Percentiles rank a stretch among this genome's conserved stretches.
Conservation (phyloP, 768 basidiomycete species). For the Favolaschia claudopus region DNA sequence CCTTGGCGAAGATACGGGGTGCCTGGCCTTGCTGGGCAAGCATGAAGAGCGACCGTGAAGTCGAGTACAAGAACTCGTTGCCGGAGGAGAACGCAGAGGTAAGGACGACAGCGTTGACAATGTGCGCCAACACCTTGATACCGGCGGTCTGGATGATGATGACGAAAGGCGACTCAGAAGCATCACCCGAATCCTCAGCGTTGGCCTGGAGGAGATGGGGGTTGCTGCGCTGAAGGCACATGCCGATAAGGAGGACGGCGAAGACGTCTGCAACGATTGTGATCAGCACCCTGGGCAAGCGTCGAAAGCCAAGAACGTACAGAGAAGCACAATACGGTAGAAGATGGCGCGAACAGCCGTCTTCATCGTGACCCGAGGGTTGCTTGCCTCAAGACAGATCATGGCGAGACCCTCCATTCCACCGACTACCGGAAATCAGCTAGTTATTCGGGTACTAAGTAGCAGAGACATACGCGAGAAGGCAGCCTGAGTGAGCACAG, state of each 20-base stretch:
- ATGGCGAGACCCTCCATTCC: conserved; percentile 50
- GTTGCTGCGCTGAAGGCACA: conserved; percentile 47
- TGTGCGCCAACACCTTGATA: conserved; percentile 54
- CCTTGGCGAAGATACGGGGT: conserved; percentile 54
- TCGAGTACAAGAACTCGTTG: conserved; percentile 59
- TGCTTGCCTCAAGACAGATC: conserved; percentile 44
- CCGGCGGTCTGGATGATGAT: conserved; percentile 53
- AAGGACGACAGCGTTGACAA: conserved; percentile 50
- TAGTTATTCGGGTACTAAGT: neutral
- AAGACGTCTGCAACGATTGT: conserved; percentile 34
- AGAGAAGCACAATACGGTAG: conserved; percentile 39
- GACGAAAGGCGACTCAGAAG: conserved; percentile 45
- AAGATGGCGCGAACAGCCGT: conserved; percentile 51
- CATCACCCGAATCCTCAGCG: conserved; percentile 31
- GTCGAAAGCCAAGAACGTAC: neutral
- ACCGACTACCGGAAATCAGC: conserved; percentile 41
- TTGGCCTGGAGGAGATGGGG: conserved; percentile 22
- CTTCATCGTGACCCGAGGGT: conserved; percentile 52
- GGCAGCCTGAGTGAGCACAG: conserved; percentile 35
- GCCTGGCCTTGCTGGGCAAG: conserved; percentile 61
- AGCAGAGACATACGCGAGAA: conserved; percentile 39
- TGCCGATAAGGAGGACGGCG: conserved; percentile 48
- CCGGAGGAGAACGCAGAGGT: conserved; percentile 67
- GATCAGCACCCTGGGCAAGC: neutral
- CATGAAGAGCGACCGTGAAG: conserved; percentile 57